Conservation (phyloP, 164 flowering plant genomes). For the Aristolochia contorta region DNA sequence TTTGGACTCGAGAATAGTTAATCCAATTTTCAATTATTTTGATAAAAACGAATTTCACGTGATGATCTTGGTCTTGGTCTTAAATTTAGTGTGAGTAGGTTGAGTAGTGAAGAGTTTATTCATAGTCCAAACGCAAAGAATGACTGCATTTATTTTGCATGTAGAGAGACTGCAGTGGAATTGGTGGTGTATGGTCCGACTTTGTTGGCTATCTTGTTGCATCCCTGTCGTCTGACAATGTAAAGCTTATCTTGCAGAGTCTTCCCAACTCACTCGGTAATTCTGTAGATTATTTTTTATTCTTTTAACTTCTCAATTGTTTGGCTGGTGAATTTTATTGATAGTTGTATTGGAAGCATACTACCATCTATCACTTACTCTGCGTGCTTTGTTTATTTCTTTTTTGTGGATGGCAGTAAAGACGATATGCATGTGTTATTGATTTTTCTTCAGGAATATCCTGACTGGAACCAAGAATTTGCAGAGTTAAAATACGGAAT, state of each 20-base stretch:
- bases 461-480: too few relatives aligned
- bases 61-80: not conserved
- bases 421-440: too few relatives aligned
- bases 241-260: constrained; percentile 57
- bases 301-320: not conserved
- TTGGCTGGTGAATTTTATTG: not conserved
- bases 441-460: too few relatives aligned
- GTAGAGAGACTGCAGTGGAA: constrained; percentile 68
- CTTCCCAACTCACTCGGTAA: constrained; percentile 22
- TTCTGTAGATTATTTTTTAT: not conserved
- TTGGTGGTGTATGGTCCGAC: constrained; percentile 78
- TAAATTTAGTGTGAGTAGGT: not conserved
- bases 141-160: not conserved
- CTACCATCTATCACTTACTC: too few relatives aligned
- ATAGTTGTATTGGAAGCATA: too few relatives aligned
- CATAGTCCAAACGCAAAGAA: too few relatives aligned
- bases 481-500: too few relatives aligned
- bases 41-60: too few relatives aligned
- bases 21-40: too few relatives aligned
- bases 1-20: too few relatives aligned
- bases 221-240: constrained; percentile 55
- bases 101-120: not conserved
- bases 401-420: too few relatives aligned
- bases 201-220: constrained; percentile 57
- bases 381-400: too few relatives aligned